Evolutionary conservation across 805 yeast species (phyloP).

Genomic region (Kazachstania psychrophila): DNA sequence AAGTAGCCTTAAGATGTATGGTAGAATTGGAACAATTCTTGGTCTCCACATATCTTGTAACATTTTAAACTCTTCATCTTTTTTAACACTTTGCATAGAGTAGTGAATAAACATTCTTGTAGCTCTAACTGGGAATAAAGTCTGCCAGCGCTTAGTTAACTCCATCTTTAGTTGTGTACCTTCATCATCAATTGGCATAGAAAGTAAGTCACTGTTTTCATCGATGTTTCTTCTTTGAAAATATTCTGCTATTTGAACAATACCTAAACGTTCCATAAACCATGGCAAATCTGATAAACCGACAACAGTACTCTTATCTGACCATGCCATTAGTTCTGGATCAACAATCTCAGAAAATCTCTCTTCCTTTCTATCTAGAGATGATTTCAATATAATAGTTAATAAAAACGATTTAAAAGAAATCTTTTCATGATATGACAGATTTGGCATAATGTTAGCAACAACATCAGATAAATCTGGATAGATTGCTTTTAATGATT

Average conservation of each 20-base stretch:
- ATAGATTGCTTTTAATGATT: constrained; percentile 69
- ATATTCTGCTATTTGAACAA: constrained; percentile 85
- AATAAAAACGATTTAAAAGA: constrained; percentile 86
- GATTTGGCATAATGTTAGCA: constrained; percentile 57
- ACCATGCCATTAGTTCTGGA: constrained; percentile 89
- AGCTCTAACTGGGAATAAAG: constrained; percentile 89
- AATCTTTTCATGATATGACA: constrained; percentile 85
- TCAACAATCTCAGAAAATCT: constrained; percentile 83
- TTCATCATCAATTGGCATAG: constrained; percentile 80
- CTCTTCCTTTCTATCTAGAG: constrained; percentile 62
- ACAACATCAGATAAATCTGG: constrained; percentile 77
- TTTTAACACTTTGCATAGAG: constrained; percentile 83
- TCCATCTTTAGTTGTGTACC: constrained; percentile 70
- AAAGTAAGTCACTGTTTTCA: constrained; percentile 62
- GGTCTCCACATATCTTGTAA: constrained; percentile 84
- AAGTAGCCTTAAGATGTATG: constrained; percentile 77
- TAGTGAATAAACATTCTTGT: constrained; percentile 92
- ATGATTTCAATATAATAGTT: constrained; percentile 83
- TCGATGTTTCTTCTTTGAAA: constrained; percentile 76
- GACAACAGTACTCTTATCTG: constrained; percentile 80
- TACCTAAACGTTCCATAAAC: constrained; percentile 97
- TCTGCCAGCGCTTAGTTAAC: constrained; percentile 85
- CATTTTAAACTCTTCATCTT: constrained; percentile 58
- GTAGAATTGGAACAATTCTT: constrained; percentile 81
- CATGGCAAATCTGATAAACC: constrained; percentile 86